phyloP scores from a whole-genome alignment of 2,329 filamentous ascomycete genomes.

The Helicocarpus griseus region DNA sequence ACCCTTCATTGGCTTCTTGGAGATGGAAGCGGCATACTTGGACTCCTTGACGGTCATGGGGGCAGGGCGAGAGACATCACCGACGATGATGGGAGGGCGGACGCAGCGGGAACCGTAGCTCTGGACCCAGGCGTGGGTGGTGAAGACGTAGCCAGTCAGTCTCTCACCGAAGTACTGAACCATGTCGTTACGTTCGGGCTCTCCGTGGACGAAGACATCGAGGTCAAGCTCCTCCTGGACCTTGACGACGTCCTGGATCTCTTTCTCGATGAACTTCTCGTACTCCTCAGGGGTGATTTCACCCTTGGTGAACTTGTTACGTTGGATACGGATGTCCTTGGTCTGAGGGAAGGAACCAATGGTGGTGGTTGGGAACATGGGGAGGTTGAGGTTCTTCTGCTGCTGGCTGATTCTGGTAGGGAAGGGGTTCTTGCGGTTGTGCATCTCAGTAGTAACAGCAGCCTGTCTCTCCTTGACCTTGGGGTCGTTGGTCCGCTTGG shows the following conservation, averaged over 20 bases:
- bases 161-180: constrained; percentile 99
- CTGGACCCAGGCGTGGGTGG: constrained; percentile 98
- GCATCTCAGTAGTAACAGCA: constrained; percentile 71
- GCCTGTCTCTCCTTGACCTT: constrained; percentile 94
- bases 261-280: constrained; percentile 98
- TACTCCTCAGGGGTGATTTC: constrained; percentile 89
- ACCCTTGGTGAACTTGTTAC: constrained; percentile 98
- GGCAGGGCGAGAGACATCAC: constrained; percentile 91
- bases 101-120: constrained; percentile 97
- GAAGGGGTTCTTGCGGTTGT: constrained; percentile 91
- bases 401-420: constrained; percentile 74
- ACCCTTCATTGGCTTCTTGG: constrained; percentile 99
- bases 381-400: constrained; percentile 85
- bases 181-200: constrained; percentile 99
- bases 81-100: constrained; percentile 94
- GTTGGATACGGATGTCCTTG: constrained; percentile 92
- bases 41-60: constrained; percentile 99
- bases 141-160: constrained; percentile 94
- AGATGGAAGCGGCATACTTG: constrained; percentile 93
- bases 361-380: constrained; percentile 96
- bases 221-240: constrained; percentile 97
- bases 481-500: constrained; percentile 92
- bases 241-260: constrained; percentile 90
- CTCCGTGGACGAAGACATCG: constrained; percentile 95
- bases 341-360: constrained; percentile 99